Percentiles rank a stretch among this genome's conserved stretches.
These are phyloP conservation scores for Cenchrus americanus DNA, from an alignment of 176 grass and related monocot genomes.

Conservation along the genomic window DNA sequence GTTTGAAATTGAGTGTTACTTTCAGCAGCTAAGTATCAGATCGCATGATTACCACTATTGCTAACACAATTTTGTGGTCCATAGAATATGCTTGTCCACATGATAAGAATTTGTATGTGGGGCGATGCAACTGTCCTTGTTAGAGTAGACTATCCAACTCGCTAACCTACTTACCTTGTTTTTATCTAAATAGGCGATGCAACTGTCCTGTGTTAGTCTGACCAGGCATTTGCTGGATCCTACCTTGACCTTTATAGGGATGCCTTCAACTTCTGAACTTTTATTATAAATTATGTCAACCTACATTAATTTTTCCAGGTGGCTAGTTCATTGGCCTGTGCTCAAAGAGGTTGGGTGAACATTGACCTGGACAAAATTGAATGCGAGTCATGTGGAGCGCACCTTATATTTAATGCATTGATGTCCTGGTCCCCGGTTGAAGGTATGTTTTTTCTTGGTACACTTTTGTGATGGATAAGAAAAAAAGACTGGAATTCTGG, in stretches of 20 bases:
- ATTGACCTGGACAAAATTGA: slow-evolving; percentile 83
- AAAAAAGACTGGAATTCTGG: too few relatives aligned
- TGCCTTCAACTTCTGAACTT: slow-evolving; percentile 15
- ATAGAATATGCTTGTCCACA: background rate
- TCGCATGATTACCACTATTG: background rate
- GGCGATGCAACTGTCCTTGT: background rate
- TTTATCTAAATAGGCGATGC: background rate
- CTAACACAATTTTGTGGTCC: background rate
- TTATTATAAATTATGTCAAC: background rate
- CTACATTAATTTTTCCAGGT: slow-evolving; percentile 48
- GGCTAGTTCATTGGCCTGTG: slow-evolving; percentile 73
- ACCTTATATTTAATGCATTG: slow-evolving; percentile 65
- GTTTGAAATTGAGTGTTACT: slow-evolving; percentile 9
- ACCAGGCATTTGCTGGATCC: slow-evolving; percentile 1
- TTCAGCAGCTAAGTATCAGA: background rate
- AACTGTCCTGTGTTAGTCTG: background rate
- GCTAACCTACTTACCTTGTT: background rate
- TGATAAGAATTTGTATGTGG: slow-evolving; percentile 12
- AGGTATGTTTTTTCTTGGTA: slow-evolving; percentile 58
- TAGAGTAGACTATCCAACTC: background rate
- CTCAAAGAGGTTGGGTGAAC: slow-evolving; percentile 89
- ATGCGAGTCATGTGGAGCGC: slow-evolving; percentile 80
- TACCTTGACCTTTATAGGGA: slow-evolving; percentile 16
- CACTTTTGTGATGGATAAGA: slow-evolving; percentile 9
- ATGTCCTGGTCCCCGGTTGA: slow-evolving; percentile 76